These are phyloP conservation scores for Ophiostoma sp. DNA, from an alignment of 2,329 filamentous ascomycete species.

Conservation along the genomic window DNA sequence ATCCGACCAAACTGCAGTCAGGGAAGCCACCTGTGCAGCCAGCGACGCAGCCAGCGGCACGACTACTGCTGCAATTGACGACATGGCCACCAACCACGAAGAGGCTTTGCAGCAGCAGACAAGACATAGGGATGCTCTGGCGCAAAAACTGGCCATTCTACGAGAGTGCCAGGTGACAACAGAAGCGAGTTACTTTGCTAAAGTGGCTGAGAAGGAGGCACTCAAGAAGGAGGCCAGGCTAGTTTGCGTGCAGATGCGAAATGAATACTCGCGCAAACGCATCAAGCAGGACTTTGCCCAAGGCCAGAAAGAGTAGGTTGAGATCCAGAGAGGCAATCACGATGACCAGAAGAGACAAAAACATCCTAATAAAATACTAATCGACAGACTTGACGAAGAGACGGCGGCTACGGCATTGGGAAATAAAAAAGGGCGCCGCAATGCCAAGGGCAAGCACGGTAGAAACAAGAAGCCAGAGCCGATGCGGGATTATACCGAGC, in stretches of 20 bases:
- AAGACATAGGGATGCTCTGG: background rate
- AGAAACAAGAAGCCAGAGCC: background rate
- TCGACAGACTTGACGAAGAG: background rate
- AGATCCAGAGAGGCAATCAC: background rate
- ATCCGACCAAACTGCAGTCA: background rate
- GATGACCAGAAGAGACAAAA: background rate
- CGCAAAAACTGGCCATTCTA: background rate
- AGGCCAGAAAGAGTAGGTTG: background rate
- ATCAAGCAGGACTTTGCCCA: background rate
- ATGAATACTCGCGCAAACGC: background rate
- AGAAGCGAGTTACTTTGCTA: background rate
- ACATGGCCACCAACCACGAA: background rate
- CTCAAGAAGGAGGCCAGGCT: background rate
- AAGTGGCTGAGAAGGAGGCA: background rate
- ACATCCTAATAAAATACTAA: background rate
- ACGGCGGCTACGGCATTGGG: background rate
- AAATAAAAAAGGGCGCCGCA: background rate
- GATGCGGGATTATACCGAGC: background rate
- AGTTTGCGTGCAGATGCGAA: background rate
- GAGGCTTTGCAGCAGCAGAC: background rate
- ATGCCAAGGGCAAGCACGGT: background rate
- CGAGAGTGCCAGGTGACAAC: background rate
- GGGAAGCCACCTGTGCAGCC: background rate
- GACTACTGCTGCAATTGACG: background rate
- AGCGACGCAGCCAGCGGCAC: background rate